Percentiles rank a stretch among this genome's conserved stretches.
These are phyloP conservation scores for Lepidium didymum DNA, from an alignment of 345 rosid genomes.

Conservation along the genomic window DNA sequence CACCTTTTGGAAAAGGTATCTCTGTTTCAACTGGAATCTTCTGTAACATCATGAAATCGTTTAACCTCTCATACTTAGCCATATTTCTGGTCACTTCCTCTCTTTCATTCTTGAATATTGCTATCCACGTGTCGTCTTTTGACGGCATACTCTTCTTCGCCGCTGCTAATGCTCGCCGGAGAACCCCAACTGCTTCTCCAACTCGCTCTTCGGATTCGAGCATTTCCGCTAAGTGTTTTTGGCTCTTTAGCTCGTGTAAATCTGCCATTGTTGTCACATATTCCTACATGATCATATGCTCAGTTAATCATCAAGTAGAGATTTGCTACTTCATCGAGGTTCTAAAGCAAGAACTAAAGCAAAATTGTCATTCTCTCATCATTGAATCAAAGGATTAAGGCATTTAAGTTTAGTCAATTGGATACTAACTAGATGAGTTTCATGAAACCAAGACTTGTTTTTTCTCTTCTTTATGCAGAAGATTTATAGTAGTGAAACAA, in stretches of 20 bases:
- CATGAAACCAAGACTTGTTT: neutral
- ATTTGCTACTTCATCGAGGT: neutral
- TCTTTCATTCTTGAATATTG: constrained; percentile 36
- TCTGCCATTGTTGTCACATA: constrained; percentile 46
- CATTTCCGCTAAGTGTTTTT: constrained; percentile 41
- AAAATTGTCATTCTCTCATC: neutral
- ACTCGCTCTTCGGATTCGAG: constrained; percentile 35
- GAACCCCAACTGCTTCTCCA: constrained; percentile 56
- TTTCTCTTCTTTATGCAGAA: neutral
- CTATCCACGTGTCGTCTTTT: constrained; percentile 49
- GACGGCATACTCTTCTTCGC: constrained; percentile 35
- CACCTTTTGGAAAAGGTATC: constrained; percentile 50
- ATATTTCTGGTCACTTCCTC: constrained; percentile 35
- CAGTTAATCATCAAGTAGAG: neutral
- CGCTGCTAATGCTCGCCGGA: constrained; percentile 38
- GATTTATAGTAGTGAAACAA: neutral
- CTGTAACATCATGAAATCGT: constrained; percentile 52
- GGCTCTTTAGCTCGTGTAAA: constrained; percentile 59
- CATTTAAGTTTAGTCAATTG: neutral
- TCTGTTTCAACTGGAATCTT: constrained; percentile 41
- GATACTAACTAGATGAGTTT: neutral
- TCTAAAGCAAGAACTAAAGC: no score
- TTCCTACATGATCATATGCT: constrained; percentile 34
- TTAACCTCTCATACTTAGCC: constrained; percentile 47
- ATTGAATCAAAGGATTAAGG: neutral